phyloP scores from a whole-genome alignment of 352 stramenopile genomes.

The Phytophthora crassamura region DNA sequence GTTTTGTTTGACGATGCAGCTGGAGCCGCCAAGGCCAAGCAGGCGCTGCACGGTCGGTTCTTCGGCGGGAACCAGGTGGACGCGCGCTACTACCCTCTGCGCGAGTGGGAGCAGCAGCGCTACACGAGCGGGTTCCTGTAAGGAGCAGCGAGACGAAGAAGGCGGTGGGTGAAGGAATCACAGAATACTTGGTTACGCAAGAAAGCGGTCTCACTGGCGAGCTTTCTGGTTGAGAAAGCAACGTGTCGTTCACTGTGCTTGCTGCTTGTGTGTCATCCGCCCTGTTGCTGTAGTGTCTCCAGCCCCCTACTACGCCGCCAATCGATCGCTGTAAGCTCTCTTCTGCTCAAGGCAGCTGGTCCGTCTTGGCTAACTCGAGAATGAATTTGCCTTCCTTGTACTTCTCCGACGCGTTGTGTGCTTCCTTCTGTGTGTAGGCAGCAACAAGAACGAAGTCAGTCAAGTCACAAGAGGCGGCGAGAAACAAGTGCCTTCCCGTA shows the following conservation, averaged over 20 bases:
- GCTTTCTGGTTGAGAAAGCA: slow-evolving; percentile 9
- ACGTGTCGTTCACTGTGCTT: slow-evolving; percentile 31
- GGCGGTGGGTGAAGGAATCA: slow-evolving; percentile 19
- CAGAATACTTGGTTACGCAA: slow-evolving; percentile 22
- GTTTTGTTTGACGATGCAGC: slow-evolving; percentile 66
- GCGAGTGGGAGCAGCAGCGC: slow-evolving; percentile 48
- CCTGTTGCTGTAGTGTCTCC: slow-evolving; percentile 37
- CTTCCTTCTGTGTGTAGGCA: slow-evolving; percentile 69
- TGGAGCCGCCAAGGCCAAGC: slow-evolving; percentile 56
- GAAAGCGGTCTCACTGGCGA: slow-evolving; percentile 20
- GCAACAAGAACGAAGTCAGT: slow-evolving; percentile 7
- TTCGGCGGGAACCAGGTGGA: slow-evolving; percentile 82
- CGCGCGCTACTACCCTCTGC: slow-evolving; percentile 63
- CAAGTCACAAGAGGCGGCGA: not conserved
- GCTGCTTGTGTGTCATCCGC: slow-evolving; percentile 42
- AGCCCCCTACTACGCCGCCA: slow-evolving; percentile 1
- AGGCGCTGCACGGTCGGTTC: slow-evolving; percentile 74
- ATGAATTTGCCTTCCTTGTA: slow-evolving; percentile 98
- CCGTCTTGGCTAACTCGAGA: slow-evolving; percentile 94
- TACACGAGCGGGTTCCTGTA: slow-evolving; percentile 68
- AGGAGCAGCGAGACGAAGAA: slow-evolving; percentile 16
- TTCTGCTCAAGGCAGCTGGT: slow-evolving; percentile 45
- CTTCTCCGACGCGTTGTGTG: slow-evolving; percentile 93
- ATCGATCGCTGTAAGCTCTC: slow-evolving; percentile 19
- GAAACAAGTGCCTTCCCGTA: slow-evolving; percentile 21